Percentiles rank a stretch among this genome's conserved stretches.
These are phyloP conservation scores for Eucalyptus decipiens DNA, from an alignment of 345 rosid genomes.

Conservation along the genomic window DNA sequence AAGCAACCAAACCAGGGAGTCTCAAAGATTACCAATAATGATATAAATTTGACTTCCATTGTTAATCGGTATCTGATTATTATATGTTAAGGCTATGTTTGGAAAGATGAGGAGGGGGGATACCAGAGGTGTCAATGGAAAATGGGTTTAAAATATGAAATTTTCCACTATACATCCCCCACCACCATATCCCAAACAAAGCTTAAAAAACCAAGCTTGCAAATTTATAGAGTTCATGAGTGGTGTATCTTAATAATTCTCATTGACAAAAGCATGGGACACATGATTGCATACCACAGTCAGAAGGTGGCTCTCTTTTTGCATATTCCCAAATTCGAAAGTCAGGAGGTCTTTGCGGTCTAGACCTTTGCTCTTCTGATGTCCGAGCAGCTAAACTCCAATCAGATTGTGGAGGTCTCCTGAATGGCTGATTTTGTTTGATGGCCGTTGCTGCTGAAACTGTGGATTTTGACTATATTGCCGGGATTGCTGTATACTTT, in stretches of 20 bases:
- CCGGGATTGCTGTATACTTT: background rate
- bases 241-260: background rate
- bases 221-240: background rate
- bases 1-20: background rate
- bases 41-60: background rate
- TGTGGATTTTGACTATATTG: slow-evolving; percentile 6
- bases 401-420: slow-evolving; percentile 16
- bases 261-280: background rate
- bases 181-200: background rate
- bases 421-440: slow-evolving; percentile 9
- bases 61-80: background rate
- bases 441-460: slow-evolving; percentile 9
- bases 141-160: background rate
- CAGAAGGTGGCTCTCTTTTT: slow-evolving; percentile 31
- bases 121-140: background rate
- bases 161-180: background rate
- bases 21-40: background rate
- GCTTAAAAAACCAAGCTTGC: background rate
- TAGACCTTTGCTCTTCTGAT: slow-evolving; percentile 25
- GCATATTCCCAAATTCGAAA: slow-evolving; percentile 74
- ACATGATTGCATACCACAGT: slow-evolving; percentile 30
- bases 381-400: slow-evolving; percentile 11
- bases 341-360: slow-evolving; percentile 44
- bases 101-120: background rate
- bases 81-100: background rate